Base-by-base conservation (phyloP, 2,329 filamentous ascomycete genomes). In the Fusarium sp. region DNA sequence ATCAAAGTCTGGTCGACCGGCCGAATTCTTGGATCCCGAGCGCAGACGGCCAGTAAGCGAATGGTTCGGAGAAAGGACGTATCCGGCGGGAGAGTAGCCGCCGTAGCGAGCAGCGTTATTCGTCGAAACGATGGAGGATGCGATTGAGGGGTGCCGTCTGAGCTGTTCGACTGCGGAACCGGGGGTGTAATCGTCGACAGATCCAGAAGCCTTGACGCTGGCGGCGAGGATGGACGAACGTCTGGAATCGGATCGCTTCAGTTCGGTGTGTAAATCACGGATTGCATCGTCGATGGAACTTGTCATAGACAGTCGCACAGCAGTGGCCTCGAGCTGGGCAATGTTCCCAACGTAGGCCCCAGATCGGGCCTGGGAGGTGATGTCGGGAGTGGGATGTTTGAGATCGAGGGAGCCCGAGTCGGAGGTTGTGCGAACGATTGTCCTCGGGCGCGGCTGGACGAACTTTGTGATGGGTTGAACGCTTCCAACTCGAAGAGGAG, bases 221-320 rank as follows among this genome's bases (percentile, higher is more conserved):
- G 86, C 85, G 22, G 88, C 89, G 52, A 90, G 85, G 59, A 91
- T 85, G 10, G 91, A 93, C 3, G 91, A 92, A 67, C 89, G 87
- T 70, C 89, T 87, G 79, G 91, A 93, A 79, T 93, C 92, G 79
- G 87, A 89, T 74, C 90, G 88, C 83, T 93, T 94, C 79, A 93
- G 85, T 82, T 93, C 91, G 70, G 90, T 86, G 82, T 94, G 91
- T 74, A 94, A 86, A 78, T 92, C 90, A 68, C 92, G 89, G 77
- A 95, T 95, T 76, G 93, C 93, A 84, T 93, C 90, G 77, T 93
- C 93, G 78, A 95, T 93, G 71, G 93, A 94, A 71, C 91, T 93
- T 66, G 91, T 92, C 84, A 89, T 89, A 76, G 92, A 93, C 81
- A 95, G 86, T 73, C 91, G 89, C 82, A 95, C 93, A 58, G 93